Evolutionary conservation across 768 basidiomycete species (phyloP).

Genomic region (Rhodotorula taiwanensis): DNA sequence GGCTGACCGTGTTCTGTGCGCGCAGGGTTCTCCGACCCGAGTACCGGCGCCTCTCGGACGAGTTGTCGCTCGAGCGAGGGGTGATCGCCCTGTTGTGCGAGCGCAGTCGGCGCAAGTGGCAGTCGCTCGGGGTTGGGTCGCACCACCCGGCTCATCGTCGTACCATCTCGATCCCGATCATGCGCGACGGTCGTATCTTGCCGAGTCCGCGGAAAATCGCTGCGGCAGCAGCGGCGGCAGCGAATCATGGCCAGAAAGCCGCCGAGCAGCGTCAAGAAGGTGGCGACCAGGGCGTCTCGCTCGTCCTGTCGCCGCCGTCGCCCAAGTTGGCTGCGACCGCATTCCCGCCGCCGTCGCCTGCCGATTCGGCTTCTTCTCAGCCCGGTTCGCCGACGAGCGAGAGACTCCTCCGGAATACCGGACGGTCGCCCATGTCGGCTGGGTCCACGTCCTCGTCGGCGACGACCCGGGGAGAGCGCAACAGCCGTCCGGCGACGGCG

Average conservation of each 20-base stretch:
- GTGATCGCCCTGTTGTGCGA: slow-evolving; percentile 26
- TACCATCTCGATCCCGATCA: background rate
- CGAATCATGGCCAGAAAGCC: too few species aligned
- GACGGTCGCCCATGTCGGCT: slow-evolving; percentile 4
- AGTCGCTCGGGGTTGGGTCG: slow-evolving; percentile 28
- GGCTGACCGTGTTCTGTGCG: too few species aligned
- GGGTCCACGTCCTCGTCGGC: background rate
- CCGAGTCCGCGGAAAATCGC: background rate
- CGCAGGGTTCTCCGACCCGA: slow-evolving; percentile 23
- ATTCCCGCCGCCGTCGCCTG: background rate
- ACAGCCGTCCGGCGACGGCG: background rate
- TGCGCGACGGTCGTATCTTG: background rate
- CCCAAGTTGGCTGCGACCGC: background rate
- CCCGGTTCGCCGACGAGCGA: background rate
- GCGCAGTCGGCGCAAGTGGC: slow-evolving; percentile 31
- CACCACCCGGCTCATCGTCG: background rate
- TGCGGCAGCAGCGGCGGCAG: background rate
- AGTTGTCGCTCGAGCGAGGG: background rate
- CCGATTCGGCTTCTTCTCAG: background rate
- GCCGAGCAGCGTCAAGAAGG: too few species aligned
- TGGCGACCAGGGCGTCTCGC: slow-evolving; percentile 10
- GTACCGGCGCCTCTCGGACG: slow-evolving; percentile 11
- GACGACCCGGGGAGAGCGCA: background rate
- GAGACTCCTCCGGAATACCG: slow-evolving; percentile 3
- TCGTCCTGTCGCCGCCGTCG: slow-evolving; percentile 28